A percentile compares a stretch with the other conserved stretches of the same genome.
Evolutionary conservation across 768 basidiomycete genomes (phyloP).

Genomic region (Grammothele lineata): DNA sequence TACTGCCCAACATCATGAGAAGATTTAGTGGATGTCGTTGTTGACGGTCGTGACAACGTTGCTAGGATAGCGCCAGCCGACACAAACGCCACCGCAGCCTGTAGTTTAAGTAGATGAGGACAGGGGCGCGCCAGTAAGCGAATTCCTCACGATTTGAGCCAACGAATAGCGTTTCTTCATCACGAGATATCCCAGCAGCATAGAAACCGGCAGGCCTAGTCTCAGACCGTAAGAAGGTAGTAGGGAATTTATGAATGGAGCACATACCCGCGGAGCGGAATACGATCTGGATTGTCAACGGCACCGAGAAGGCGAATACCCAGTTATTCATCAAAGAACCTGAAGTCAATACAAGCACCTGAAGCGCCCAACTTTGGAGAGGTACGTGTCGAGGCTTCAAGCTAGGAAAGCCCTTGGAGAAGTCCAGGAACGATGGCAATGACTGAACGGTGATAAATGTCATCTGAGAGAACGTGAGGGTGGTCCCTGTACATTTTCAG

Average conservation of each 20-base stretch:
- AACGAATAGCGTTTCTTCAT: conserved; percentile 54
- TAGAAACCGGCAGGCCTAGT: conserved; percentile 69
- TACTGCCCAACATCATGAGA: conserved; percentile 35
- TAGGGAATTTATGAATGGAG: no score
- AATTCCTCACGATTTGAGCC: conserved; percentile 53
- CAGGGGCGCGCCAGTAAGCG: not conserved
- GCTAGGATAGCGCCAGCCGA: conserved; percentile 69
- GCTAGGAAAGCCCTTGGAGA: conserved; percentile 35
- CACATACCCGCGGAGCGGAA: conserved; percentile 75
- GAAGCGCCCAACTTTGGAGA: conserved; percentile 58
- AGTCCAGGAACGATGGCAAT: conserved; percentile 57
- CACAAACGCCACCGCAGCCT: conserved; percentile 66
- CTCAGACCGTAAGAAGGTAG: not conserved
- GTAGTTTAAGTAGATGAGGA: not conserved
- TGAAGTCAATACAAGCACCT: conserved; percentile 63
- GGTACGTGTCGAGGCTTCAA: conserved; percentile 70
- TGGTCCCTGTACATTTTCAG: conserved; percentile 48
- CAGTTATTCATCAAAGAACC: conserved; percentile 77
- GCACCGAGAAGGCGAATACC: conserved; percentile 74
- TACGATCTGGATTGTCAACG: conserved; percentile 76
- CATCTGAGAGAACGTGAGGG: conserved; percentile 84
- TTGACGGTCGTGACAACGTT: conserved; percentile 57
- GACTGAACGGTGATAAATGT: conserved; percentile 68
- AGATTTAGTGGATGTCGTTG: conserved; percentile 20
- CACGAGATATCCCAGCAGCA: conserved; percentile 64